These are phyloP conservation scores for Termitomyces sp. DNA, from an alignment of 768 basidiomycete genomes.

Conservation along the genomic window DNA sequence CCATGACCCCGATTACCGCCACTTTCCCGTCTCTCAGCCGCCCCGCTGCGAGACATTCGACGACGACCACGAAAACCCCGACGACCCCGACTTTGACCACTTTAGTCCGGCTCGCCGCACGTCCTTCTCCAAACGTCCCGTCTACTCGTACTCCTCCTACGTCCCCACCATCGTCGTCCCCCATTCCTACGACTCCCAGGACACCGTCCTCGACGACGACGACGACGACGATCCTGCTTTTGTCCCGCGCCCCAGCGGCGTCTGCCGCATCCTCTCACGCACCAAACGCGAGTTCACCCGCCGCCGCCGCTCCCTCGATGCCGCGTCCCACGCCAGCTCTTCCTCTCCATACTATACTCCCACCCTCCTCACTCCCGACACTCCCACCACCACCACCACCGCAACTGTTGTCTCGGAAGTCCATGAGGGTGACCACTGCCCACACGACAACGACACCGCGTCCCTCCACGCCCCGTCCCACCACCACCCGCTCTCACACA, in stretches of 20 bases:
- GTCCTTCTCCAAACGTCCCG: constrained; percentile 10
- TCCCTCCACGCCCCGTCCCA: constrained; percentile 3
- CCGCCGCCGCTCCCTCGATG: constrained; percentile 14
- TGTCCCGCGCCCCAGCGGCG: constrained; percentile 19
- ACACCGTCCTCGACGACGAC: constrained; percentile 25
- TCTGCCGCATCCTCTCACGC: constrained; percentile 15
- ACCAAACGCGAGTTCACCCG: constrained; percentile 13
- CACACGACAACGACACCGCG: background rate
- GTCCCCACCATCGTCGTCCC: constrained; percentile 16
- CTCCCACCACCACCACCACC: constrained; percentile 5
- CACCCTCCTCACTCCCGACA: constrained; percentile 4
- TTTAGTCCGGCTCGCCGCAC: background rate
- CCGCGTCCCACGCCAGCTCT: background rate
- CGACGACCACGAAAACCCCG: constrained; percentile 25
- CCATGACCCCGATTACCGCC: constrained; percentile 65
- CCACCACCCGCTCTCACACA: constrained; percentile 2
- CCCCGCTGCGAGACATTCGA: constrained; percentile 31
- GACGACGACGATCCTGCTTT: constrained; percentile 17
- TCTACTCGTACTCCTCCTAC: constrained; percentile 6
- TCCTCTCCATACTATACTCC: constrained; percentile 7
- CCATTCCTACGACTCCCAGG: constrained; percentile 25
- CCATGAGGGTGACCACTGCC: no score
- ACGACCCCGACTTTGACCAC: constrained; percentile 16
- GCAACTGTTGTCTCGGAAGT: background rate
- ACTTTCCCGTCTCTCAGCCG: constrained; percentile 43